phyloP scores from a whole-genome alignment of 139 green algal species.

The Closterium sp. region DNA sequence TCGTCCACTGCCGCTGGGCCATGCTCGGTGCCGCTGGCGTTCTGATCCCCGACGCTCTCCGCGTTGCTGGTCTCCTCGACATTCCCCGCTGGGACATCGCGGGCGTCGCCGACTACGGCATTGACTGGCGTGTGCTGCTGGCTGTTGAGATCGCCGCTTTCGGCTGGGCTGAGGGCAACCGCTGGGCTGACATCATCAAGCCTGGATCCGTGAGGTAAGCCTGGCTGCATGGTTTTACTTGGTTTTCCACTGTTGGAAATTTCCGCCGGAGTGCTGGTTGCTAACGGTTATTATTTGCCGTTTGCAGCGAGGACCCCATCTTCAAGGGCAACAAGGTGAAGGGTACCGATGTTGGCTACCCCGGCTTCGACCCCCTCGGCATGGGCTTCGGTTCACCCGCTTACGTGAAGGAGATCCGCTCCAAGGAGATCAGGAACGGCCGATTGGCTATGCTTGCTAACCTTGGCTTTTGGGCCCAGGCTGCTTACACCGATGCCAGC shows the following conservation, averaged over 20 bases:
- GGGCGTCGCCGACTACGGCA: conserved; percentile 45
- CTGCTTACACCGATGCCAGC: conserved; percentile 28
- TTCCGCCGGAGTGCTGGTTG: neutral
- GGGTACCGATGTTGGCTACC: conserved; percentile 50
- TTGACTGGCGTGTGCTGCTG: conserved; percentile 49
- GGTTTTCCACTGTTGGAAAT: neutral
- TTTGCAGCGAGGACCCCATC: conserved; percentile 46
- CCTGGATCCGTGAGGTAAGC: conserved; percentile 54
- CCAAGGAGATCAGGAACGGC: conserved; percentile 80
- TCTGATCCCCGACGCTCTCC: conserved; percentile 52
- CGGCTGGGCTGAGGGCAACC: conserved; percentile 59
- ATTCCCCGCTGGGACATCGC: conserved; percentile 49
- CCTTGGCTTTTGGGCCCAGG: conserved; percentile 32
- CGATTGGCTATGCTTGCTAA: conserved; percentile 71
- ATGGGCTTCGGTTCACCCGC: conserved; percentile 18
- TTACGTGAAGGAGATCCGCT: conserved; percentile 54
- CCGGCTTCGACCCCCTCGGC: conserved; percentile 46
- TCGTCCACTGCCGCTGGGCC: conserved; percentile 59
- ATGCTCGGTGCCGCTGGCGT: conserved; percentile 60
- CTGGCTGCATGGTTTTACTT: conserved; percentile 6
- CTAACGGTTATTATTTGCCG: neutral
- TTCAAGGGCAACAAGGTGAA: conserved; percentile 50
- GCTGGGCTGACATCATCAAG: conserved; percentile 62
- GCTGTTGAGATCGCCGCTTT: conserved; percentile 55
- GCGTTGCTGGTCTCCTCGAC: conserved; percentile 34